Conservation (phyloP, 306 rosid species). For the Casuarina glauca region DNA sequence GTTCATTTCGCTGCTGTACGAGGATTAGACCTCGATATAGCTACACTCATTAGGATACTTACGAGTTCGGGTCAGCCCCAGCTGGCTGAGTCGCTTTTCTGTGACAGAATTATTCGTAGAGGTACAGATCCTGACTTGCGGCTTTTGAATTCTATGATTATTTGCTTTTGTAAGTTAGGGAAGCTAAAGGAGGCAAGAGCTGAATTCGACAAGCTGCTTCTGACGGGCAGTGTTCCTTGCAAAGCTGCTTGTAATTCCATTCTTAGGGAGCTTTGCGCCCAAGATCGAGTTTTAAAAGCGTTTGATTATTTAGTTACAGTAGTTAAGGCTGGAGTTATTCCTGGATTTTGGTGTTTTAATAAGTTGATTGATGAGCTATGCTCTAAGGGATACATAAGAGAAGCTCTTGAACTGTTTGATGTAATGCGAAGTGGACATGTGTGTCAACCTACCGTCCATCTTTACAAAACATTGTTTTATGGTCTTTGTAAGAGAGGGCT, state of each 20-base stretch:
- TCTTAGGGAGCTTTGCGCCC: slow-evolving; percentile 30
- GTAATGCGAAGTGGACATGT: slow-evolving; percentile 21
- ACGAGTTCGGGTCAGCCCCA: slow-evolving; percentile 35
- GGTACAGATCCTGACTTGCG: slow-evolving; percentile 27
- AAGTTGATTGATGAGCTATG: slow-evolving; percentile 45
- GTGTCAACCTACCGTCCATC: slow-evolving; percentile 36
- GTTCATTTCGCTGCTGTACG: slow-evolving; percentile 25
- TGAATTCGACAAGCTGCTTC: slow-evolving; percentile 35
- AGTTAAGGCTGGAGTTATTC: slow-evolving; percentile 22
- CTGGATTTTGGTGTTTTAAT: slow-evolving; percentile 31
- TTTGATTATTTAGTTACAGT: slow-evolving; percentile 32
- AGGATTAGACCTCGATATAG: slow-evolving; percentile 41
- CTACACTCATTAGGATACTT: slow-evolving; percentile 31
- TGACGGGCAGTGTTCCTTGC: slow-evolving; percentile 28
- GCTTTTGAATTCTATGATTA: slow-evolving; percentile 39
- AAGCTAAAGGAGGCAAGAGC: slow-evolving; percentile 40
- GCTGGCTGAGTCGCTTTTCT: slow-evolving; percentile 41
- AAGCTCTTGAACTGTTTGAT: slow-evolving; percentile 48
- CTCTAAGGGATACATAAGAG: slow-evolving; percentile 35
- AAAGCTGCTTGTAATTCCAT: slow-evolving; percentile 31
- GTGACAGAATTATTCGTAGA: slow-evolving; percentile 14
- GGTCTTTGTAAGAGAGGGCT: slow-evolving; percentile 42
- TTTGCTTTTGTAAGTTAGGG: slow-evolving; percentile 41
- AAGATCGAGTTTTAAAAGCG: slow-evolving; percentile 38
- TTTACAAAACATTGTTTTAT: slow-evolving; percentile 45